Evolutionary conservation across 306 rosid species (phyloP).

Genomic region (Prinsepia uniflora): DNA sequence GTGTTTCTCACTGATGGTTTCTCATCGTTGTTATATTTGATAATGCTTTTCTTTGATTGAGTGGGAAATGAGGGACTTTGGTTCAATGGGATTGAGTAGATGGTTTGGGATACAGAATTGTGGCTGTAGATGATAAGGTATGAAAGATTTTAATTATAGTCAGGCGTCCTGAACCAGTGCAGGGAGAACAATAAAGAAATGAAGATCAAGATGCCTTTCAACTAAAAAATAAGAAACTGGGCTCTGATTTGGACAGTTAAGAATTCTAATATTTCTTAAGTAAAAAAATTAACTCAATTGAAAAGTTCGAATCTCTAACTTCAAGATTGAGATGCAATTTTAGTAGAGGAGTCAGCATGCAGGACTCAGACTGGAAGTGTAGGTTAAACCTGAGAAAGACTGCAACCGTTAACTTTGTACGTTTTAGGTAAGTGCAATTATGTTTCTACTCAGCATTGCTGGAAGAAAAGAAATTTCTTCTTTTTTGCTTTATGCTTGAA

Average conservation of each 20-base stretch:
- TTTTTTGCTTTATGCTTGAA: neutral
- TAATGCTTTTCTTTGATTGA: neutral
- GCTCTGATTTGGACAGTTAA: neutral
- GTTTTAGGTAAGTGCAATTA: neutral
- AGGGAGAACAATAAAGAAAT: neutral
- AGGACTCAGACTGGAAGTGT: neutral
- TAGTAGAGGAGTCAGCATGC: neutral
- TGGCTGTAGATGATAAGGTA: neutral
- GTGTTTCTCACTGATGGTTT: neutral
- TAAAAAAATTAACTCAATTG: neutral
- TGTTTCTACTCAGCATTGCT: neutral
- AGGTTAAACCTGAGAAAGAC: neutral
- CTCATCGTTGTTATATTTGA: neutral
- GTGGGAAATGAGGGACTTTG: constrained; percentile 1
- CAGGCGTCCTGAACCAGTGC: neutral
- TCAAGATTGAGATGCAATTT: neutral
- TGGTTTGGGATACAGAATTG: neutral
- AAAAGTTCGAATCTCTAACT: neutral
- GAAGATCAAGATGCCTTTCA: neutral
- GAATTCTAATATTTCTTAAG: neutral
- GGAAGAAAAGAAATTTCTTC: neutral
- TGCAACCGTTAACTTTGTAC: neutral
- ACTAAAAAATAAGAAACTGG: neutral
- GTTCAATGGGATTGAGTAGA: neutral
- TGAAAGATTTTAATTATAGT: neutral